A percentile compares a stretch with the other conserved stretches of the same genome.
Evolutionary conservation across 148 eudicot genomes (phyloP).

Genomic region (Simmondsia chinensis): DNA sequence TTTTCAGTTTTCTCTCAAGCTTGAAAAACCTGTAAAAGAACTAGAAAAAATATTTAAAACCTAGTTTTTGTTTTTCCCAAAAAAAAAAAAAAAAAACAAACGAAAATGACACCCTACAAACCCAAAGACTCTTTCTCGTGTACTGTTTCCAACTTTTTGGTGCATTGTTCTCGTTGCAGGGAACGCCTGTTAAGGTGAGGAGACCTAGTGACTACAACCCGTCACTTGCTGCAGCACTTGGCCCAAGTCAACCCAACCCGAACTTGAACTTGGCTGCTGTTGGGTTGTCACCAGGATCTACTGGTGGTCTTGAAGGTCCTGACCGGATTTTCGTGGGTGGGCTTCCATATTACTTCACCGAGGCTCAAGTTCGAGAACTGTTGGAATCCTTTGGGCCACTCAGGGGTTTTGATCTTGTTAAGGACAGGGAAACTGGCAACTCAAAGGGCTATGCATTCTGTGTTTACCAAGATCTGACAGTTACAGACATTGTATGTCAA

Average conservation of each 20-base stretch:
- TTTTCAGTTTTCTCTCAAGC: no score
- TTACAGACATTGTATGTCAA: slow-evolving; percentile 90
- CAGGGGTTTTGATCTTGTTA: slow-evolving; percentile 90
- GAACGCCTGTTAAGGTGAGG: slow-evolving; percentile 86
- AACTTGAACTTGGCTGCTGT: slow-evolving; percentile 85
- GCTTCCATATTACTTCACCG: slow-evolving; percentile 92
- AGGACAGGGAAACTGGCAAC: slow-evolving; percentile 95
- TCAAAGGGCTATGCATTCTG: slow-evolving; percentile 99
- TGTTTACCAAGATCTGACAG: slow-evolving; percentile 72
- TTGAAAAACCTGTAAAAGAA: no score
- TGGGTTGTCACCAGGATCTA: slow-evolving; percentile 81
- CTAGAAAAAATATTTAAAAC: no score
- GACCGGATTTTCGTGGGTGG: slow-evolving; percentile 96
- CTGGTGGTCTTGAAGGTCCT: slow-evolving; percentile 98
- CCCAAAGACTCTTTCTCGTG: no score
- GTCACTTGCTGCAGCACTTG: slow-evolving; percentile 90
- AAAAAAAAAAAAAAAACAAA: no score
- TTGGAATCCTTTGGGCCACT: slow-evolving; percentile 87
- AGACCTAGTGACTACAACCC: slow-evolving; percentile 97
- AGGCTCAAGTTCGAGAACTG: slow-evolving; percentile 81
- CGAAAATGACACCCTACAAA: no score
- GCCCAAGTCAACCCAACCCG: slow-evolving; percentile 94
- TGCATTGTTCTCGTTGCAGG: slow-evolving; percentile 34
- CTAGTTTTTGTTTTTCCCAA: no score
- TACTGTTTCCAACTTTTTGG: not conserved